A percentile compares a stretch with the other conserved stretches of the same genome.
Conservation (phyloP, 192 early-diverging fungal genomes). For the Rhizophagus sp. region DNA sequence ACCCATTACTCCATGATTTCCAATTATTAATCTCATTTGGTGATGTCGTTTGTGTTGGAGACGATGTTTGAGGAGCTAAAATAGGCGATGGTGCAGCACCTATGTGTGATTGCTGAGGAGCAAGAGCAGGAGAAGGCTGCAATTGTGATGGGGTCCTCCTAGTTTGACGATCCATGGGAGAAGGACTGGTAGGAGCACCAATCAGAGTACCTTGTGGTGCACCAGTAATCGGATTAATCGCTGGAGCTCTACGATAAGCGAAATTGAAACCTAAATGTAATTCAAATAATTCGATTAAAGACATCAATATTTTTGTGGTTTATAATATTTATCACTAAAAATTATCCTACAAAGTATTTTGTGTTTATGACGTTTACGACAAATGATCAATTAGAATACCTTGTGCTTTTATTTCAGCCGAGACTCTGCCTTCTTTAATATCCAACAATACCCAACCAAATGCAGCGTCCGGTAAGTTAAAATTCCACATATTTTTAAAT, state of each 20-base stretch:
- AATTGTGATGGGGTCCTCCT: neutral
- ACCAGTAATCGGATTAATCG: neutral
- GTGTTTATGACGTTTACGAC: too few relatives aligned
- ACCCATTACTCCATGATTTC: neutral
- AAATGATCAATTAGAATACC: constrained; percentile 30
- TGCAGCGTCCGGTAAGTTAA: constrained; percentile 60
- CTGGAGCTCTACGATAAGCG: constrained; percentile 49
- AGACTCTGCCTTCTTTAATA: constrained; percentile 51
- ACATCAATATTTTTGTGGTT: neutral
- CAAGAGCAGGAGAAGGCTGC: constrained; percentile 15
- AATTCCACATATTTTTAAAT: constrained; percentile 67
- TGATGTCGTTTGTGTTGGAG: neutral
- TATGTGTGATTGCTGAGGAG: neutral
- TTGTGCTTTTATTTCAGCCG: constrained; percentile 57
- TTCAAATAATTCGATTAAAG: neutral
- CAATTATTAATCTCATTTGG: neutral
- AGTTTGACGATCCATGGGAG: neutral
- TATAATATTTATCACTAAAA: neutral
- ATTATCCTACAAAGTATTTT: neutral
- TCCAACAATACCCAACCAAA: constrained; percentile 55
- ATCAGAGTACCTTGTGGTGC: neutral
- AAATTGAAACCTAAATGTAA: constrained; percentile 54
- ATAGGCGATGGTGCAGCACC: neutral
- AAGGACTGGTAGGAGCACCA: neutral
- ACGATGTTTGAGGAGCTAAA: constrained; percentile 8